Conservation (phyloP, 2,329 filamentous ascomycete species). For the Sporothrix schenckii region DNA sequence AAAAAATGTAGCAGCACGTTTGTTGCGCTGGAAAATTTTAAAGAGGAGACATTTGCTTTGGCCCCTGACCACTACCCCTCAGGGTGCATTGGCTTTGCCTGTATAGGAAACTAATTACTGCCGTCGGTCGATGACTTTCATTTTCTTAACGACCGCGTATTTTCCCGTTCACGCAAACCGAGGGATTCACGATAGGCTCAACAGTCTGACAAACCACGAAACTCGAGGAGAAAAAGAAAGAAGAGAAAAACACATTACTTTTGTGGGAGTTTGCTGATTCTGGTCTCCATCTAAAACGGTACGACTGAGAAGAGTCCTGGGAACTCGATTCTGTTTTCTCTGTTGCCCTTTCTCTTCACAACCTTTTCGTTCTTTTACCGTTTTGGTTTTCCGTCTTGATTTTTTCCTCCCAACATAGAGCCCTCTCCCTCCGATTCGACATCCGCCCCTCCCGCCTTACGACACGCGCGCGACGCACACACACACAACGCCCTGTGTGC, state of each 20-base stretch:
- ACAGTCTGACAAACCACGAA: neutral
- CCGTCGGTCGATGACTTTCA: slow-evolving; percentile 9
- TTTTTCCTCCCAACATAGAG: neutral
- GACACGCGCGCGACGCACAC: neutral
- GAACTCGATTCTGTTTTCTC: neutral
- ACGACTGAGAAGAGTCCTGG: neutral
- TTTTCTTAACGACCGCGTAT: slow-evolving; percentile 29
- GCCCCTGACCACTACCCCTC: slow-evolving; percentile 29
- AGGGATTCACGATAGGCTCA: slow-evolving; percentile 23
- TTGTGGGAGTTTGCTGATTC: neutral
- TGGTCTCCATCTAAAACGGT: neutral
- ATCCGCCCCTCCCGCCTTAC: slow-evolving; percentile 8
- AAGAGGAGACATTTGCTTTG: slow-evolving; percentile 15
- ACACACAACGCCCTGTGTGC: neutral
- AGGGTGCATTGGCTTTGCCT: slow-evolving; percentile 30
- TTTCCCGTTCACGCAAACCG: slow-evolving; percentile 33
- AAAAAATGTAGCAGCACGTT: slow-evolving; percentile 31
- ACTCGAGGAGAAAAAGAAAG: neutral
- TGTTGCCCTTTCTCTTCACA: neutral
- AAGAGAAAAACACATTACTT: neutral
- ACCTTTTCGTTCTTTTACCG: slow-evolving; percentile 1
- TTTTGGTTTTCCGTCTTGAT: slow-evolving; percentile 2
- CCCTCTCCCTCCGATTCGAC: slow-evolving; percentile 8
- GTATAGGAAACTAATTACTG: slow-evolving; percentile 10
- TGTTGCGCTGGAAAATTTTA: slow-evolving; percentile 26